These are phyloP conservation scores for Suhomyces terraborum DNA, from an alignment of 1,139 yeast genomes.

Conservation along the genomic window DNA sequence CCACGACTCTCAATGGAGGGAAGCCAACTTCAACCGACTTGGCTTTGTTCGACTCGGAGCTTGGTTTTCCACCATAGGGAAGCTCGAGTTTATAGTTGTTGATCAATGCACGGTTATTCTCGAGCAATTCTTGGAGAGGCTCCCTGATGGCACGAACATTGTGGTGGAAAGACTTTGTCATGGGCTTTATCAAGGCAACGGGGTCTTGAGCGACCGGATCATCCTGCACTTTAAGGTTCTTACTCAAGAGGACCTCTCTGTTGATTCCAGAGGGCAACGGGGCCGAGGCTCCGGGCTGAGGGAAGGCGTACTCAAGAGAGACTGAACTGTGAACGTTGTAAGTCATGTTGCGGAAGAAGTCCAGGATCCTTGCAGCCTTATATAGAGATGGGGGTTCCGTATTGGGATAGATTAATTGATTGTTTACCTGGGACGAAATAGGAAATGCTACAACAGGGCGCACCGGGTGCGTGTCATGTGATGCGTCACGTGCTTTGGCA, in stretches of 20 bases:
- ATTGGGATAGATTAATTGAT: slow-evolving; percentile 8
- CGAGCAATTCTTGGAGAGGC: slow-evolving; percentile 35
- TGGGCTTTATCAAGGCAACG: slow-evolving; percentile 15
- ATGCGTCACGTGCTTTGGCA: neutral
- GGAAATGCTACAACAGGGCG: slow-evolving; percentile 6
- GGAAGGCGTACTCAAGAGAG: slow-evolving; percentile 27
- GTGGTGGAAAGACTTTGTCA: slow-evolving; percentile 17
- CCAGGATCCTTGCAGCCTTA: slow-evolving; percentile 3
- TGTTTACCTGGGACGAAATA: slow-evolving; percentile 12
- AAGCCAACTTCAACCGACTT: too few species aligned
- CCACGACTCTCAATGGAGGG: too few species aligned
- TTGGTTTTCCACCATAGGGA: slow-evolving; percentile 17
- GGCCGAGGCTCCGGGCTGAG: slow-evolving; percentile 12
- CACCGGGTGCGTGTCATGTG: neutral
- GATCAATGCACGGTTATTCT: slow-evolving; percentile 24
- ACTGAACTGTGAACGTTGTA: slow-evolving; percentile 20
- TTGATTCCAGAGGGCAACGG: slow-evolving; percentile 12
- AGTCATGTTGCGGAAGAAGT: slow-evolving; percentile 8
- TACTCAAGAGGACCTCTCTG: slow-evolving; percentile 25
- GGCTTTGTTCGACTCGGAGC: neutral
- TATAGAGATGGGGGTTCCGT: slow-evolving; percentile 5
- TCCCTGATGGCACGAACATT: slow-evolving; percentile 18
- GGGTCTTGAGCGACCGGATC: slow-evolving; percentile 21
- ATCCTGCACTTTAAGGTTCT: slow-evolving; percentile 28
- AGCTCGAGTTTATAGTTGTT: slow-evolving; percentile 22